Evolutionary conservation across 345 rosid species (phyloP).

Genomic region (Citrus mangshanensis): DNA sequence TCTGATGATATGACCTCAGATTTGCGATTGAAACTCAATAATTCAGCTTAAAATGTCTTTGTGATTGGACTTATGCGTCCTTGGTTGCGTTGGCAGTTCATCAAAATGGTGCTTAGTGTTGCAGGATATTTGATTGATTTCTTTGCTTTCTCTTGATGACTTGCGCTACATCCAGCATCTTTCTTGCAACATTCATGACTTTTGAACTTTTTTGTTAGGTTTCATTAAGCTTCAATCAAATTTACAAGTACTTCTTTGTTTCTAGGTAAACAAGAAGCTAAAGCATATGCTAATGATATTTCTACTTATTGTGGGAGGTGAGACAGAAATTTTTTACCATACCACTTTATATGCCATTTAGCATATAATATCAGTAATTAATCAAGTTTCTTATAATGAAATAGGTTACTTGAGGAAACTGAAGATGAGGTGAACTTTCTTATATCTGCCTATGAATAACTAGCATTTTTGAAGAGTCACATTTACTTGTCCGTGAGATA

Average conservation of each 20-base stretch:
- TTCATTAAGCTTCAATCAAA: neutral
- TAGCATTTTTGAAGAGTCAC: neutral
- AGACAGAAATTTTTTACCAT: conserved; percentile 17
- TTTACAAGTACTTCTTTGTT: conserved; percentile 10
- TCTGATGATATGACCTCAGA: neutral
- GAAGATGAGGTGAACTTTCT: conserved; percentile 77
- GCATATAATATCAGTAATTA: conserved; percentile 3
- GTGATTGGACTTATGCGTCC: neutral
- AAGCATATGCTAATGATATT: conserved; percentile 75
- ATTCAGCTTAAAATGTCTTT: neutral
- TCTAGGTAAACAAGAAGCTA: conserved; percentile 88
- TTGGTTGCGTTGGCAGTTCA: neutral
- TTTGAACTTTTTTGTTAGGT: neutral
- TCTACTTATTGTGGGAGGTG: conserved; percentile 95
- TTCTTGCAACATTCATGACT: conserved; percentile 11
- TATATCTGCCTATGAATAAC: conserved; percentile 9
- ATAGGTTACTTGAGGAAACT: conserved; percentile 83
- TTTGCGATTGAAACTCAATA: neutral
- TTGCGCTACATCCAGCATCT: conserved; percentile 6
- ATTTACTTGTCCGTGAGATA: neutral
- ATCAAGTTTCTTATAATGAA: conserved; percentile 11
- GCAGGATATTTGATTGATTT: neutral
- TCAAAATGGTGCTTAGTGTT: neutral
- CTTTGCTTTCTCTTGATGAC: neutral
- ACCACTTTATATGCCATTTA: neutral